These are phyloP conservation scores for Williopsis jadinii DNA, from an alignment of 1,139 yeast genomes.

Conservation along the genomic window DNA sequence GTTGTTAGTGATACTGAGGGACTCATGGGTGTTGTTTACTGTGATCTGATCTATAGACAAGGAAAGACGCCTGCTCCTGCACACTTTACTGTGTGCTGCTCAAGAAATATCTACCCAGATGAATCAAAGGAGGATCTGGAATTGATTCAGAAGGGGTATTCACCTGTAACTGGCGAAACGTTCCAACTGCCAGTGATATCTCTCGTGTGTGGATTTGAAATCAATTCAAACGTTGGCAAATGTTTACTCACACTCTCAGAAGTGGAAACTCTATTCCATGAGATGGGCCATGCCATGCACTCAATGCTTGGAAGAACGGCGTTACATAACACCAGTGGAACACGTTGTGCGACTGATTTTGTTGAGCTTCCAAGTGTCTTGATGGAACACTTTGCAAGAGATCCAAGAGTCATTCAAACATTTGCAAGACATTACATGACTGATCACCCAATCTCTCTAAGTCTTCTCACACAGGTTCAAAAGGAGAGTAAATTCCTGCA, in stretches of 20 bases:
- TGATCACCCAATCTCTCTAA: slow-evolving; percentile 50
- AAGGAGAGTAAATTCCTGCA: slow-evolving; percentile 48
- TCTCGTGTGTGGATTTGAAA: slow-evolving; percentile 77
- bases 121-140: slow-evolving; percentile 32
- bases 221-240: slow-evolving; percentile 25
- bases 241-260: slow-evolving; percentile 65
- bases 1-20: slow-evolving; percentile 60
- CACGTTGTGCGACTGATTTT: slow-evolving; percentile 92
- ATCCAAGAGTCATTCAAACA: slow-evolving; percentile 62
- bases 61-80: slow-evolving; percentile 77
- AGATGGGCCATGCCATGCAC: slow-evolving; percentile 99
- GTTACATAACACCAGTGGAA: slow-evolving; percentile 88
- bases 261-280: slow-evolving; percentile 92
- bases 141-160: slow-evolving; percentile 32
- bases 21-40: slow-evolving; percentile 55
- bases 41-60: slow-evolving; percentile 56
- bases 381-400: slow-evolving; percentile 89
- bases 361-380: slow-evolving; percentile 93
- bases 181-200: slow-evolving; percentile 88
- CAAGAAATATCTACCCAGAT: slow-evolving; percentile 60
- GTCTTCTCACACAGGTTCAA: slow-evolving; percentile 44
- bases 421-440: slow-evolving; percentile 74
- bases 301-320: slow-evolving; percentile 92
- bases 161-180: slow-evolving; percentile 31
- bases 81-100: slow-evolving; percentile 95